phyloP scores from a whole-genome alignment of 495 filamentous ascomycete genomes.

The Neurospora sp. region DNA sequence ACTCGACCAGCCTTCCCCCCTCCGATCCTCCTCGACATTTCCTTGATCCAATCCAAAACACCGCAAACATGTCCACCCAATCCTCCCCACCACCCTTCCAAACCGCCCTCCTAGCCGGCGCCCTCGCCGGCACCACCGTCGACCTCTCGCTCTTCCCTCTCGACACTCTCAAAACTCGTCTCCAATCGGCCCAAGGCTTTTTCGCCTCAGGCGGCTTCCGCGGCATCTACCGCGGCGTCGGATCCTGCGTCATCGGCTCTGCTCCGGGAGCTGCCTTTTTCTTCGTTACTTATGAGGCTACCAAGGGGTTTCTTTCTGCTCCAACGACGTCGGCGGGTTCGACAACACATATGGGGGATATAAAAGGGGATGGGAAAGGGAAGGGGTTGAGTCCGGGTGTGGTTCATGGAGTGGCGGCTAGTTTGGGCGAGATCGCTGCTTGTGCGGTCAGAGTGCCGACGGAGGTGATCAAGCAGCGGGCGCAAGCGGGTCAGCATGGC shows the following conservation, averaged over 20 bases:
- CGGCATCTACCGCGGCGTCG: conserved; percentile 63
- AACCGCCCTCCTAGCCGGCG: conserved; percentile 58
- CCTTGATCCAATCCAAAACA: no score
- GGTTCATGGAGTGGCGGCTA: conserved; percentile 72
- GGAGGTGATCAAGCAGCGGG: conserved; percentile 93
- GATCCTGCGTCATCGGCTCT: conserved; percentile 71
- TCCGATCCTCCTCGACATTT: background rate
- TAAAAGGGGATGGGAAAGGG: background rate
- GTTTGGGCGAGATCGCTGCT: conserved; percentile 81
- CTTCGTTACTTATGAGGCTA: conserved; percentile 90
- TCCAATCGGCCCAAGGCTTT: conserved; percentile 79
- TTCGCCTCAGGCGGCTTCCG: conserved; percentile 63
- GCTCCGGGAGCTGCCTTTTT: conserved; percentile 96
- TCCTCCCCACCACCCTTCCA: conserved; percentile 36
- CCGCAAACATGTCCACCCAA: background rate
- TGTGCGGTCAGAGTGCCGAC: conserved; percentile 91
- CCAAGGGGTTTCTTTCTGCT: conserved; percentile 50
- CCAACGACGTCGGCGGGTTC: background rate
- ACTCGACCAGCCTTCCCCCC: background rate
- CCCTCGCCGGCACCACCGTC: conserved; percentile 76
- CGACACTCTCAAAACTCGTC: conserved; percentile 86
- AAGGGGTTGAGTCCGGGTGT: conserved; percentile 1
- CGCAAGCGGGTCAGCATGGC: conserved; percentile 69
- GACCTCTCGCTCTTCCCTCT: conserved; percentile 86
- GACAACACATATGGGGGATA: background rate